Base-by-base conservation (phyloP, 129 eudicot species). In the Arctium lappa region DNA sequence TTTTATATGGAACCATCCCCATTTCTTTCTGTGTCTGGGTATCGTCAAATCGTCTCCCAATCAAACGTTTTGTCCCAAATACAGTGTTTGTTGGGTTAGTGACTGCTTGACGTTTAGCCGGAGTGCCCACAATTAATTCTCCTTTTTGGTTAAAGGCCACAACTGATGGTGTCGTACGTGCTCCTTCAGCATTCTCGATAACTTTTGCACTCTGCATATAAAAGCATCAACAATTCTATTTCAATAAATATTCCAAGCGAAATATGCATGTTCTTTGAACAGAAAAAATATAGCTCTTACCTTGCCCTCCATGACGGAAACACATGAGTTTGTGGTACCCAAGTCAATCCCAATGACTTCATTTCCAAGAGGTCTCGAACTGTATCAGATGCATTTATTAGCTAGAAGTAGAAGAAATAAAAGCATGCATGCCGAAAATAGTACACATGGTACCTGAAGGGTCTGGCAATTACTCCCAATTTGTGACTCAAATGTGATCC, bases 291-390 rank as follows among this genome's bases (percentile, higher is more conserved):
- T 31, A 42, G 30, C 76, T 65, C 72, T 32, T 42, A 93, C 99
- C 97, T 95, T 95, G 70, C 99, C 99, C 80, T 95, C 99, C 99
- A 95, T 95, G 79, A 95, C 97, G 1, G 99, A 65, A 83, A 95
- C 99, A 76, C 99, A 95, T 0, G 99, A 95, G 83, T 95, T 95
- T 50, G 99, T 95, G 75, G 99, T 95, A 81, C 99, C 99, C 94
- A 95, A 89, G 11, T 95, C 99, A 10, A 95, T 95, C 50, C 99
- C 99, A 83, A 95, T 93, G 8, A 95, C 97, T 80, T 95, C 99
- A 87, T 88, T 93, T 40, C 94, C 99, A 75, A 83, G 83, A 68
- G 97, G 93, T 74, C 90, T 87, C 8, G 99, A 80, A 87, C 99
- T 95, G 91, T 40, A 83, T 31, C 12, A 62, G 30, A 78, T 11